These are phyloP conservation scores for Mucor velutinosus DNA, from an alignment of 371 early-diverging fungal genomes.

Conservation along the genomic window DNA sequence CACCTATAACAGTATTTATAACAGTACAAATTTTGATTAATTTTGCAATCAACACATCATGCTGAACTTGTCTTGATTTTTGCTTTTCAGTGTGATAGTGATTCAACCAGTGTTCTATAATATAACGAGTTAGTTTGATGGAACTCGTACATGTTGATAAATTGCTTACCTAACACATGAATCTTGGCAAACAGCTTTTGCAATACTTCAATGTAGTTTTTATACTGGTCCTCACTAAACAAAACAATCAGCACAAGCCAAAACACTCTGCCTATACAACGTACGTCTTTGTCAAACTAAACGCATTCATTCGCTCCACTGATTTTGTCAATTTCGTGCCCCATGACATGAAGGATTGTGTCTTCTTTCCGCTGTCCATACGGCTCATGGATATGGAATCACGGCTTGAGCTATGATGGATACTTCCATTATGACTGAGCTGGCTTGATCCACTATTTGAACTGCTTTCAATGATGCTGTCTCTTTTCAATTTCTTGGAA, in stretches of 20 bases:
- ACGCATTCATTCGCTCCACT: conserved; percentile 57
- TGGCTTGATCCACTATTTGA: background rate
- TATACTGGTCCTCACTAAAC: conserved; percentile 47
- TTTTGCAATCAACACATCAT: conserved; percentile 35
- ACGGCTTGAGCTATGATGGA: conserved; percentile 2
- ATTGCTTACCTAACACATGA: conserved; percentile 38
- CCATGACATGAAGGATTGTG: conserved; percentile 48
- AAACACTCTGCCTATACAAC: background rate
- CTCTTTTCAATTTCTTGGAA: conserved; percentile 46
- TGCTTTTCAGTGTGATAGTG: conserved; percentile 33
- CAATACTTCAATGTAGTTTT: conserved; percentile 46
- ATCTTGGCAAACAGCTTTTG: conserved; percentile 39
- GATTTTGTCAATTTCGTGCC: conserved; percentile 52
- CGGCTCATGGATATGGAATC: conserved; percentile 16
- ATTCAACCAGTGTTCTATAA: conserved; percentile 40
- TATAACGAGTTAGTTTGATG: background rate
- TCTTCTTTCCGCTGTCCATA: conserved; percentile 18
- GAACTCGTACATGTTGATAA: too few species aligned
- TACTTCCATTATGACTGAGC: background rate
- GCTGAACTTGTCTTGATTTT: conserved; percentile 26
- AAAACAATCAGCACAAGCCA: conserved; percentile 1
- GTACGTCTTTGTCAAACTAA: conserved; percentile 49
- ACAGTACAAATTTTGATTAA: conserved; percentile 39
- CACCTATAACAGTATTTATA: conserved; percentile 42
- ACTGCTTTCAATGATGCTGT: conserved; percentile 17